Evolutionary conservation across 2,329 filamentous ascomycete genomes (phyloP).

Genomic region (Penicillium janthinellum): DNA sequence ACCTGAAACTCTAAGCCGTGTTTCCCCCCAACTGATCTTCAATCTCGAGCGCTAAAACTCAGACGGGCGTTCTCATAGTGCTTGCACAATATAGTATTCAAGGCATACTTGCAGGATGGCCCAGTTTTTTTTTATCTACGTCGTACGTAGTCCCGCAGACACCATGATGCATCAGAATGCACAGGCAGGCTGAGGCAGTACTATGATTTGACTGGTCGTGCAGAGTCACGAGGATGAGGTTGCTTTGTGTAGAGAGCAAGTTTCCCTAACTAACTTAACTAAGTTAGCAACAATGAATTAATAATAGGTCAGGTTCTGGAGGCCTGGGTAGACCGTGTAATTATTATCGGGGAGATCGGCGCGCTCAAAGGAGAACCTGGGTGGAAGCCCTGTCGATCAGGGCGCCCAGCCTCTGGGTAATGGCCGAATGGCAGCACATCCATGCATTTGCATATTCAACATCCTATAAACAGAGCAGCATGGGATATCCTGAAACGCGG

Average conservation of each 20-base stretch:
- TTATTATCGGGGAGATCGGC: neutral
- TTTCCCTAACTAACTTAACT: no score
- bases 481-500: constrained; percentile 9
- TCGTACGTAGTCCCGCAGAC: neutral
- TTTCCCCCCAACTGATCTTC: neutral
- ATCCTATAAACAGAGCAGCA: neutral
- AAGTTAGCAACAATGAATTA: no score
- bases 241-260: no score
- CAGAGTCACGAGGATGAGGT: neutral
- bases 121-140: neutral
- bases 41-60: neutral
- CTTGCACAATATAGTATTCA: neutral
- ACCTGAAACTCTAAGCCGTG: neutral
- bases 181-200: constrained; percentile 17
- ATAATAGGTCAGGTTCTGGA: no score
- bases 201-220: neutral
- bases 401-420: neutral
- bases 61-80: neutral
- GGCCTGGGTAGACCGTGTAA: no score
- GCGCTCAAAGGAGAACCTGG: neutral
- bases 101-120: neutral
- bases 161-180: constrained; percentile 19
- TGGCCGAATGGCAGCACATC: neutral
- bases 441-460: neutral
- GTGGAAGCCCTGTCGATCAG: neutral